Base-by-base conservation (phyloP, 2,329 filamentous ascomycete genomes). In the Paraconiothyrium brasiliense region DNA sequence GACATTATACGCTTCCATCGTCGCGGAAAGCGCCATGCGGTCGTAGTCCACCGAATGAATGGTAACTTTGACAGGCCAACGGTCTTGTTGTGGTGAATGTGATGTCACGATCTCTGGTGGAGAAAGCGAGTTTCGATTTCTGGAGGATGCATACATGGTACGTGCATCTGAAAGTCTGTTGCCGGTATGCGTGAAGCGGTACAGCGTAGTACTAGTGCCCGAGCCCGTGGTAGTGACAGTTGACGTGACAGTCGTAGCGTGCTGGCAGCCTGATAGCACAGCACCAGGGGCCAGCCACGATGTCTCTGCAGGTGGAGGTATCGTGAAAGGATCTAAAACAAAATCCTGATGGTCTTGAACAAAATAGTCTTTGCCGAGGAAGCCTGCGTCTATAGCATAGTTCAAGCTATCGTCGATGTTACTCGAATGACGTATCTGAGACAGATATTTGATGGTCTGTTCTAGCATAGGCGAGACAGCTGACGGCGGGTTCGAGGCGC, bases 1-100 rank as follows among this genome's bases (percentile, higher is more conserved):
- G 13, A 90, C 88, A 67, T 90, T 88, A 77, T 89, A 90, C 4
- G 89, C 89, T 76, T 90, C 87, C 89, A 91, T 91, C 8, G 87
- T 90, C 4, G 88, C 89, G 24, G 87, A 86, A 20, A 91, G 75
- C 0, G 86, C 87, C 87, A 90, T 89, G 20, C 79, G 81, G 4
- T 82, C 78, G 68, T 84, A 84, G 73, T 91, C 87, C 49, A 90
- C 83, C 20, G 84, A 80, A 68, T 90, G 87, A 43, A 91, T 85
- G 2, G 84, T 88, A 57, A 91, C 88, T 63, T 87, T 88, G 35
- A 91, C 89, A 7, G 88, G 88, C 89, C 89, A 91, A 48, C 85
- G 84, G 67, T 90, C 87, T 58, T 86, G 84, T 34, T 82, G 80
- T 10, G 67, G 63, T 9, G 67, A 49, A 11, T 69, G 67, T 7